Evolutionary conservation across 2,329 filamentous ascomycete species (phyloP).

Genomic region (Daldinia sp.): DNA sequence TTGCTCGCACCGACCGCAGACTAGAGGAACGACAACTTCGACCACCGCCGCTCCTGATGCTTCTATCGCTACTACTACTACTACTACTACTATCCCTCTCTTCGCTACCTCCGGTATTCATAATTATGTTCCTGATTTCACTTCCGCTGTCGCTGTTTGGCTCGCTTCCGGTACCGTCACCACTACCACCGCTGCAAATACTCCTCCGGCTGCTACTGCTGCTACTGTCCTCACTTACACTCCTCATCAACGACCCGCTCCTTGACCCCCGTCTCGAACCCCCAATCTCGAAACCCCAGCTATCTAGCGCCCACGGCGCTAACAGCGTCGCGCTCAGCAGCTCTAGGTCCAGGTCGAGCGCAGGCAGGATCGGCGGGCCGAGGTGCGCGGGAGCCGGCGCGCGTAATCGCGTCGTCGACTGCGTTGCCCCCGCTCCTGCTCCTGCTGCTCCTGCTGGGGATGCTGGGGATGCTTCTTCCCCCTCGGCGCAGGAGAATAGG

Average conservation of each 20-base stretch:
- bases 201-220: neutral
- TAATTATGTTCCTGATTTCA: neutral
- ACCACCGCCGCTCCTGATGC: neutral
- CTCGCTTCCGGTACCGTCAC: neutral
- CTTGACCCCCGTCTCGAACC: neutral
- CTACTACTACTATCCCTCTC: neutral
- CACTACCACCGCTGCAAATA: neutral
- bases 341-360: conserved; percentile 33
- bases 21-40: neutral
- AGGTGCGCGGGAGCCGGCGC: conserved; percentile 25
- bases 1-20: conserved; percentile 19
- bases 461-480: no score
- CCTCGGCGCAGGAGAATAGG: no score
- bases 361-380: conserved; percentile 37
- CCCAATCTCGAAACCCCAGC: conserved; percentile 18
- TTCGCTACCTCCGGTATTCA: neutral
- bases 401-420: neutral
- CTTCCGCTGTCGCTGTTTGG: neutral
- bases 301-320: conserved; percentile 32
- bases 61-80: neutral
- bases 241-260: neutral
- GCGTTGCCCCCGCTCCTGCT: neutral
- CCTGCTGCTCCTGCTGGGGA: neutral
- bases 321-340: conserved; percentile 33
- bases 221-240: neutral